A percentile compares a stretch with the other conserved stretches of the same genome.
Conservation (phyloP, 2,329 filamentous ascomycete genomes). For the Eutypa lata region DNA sequence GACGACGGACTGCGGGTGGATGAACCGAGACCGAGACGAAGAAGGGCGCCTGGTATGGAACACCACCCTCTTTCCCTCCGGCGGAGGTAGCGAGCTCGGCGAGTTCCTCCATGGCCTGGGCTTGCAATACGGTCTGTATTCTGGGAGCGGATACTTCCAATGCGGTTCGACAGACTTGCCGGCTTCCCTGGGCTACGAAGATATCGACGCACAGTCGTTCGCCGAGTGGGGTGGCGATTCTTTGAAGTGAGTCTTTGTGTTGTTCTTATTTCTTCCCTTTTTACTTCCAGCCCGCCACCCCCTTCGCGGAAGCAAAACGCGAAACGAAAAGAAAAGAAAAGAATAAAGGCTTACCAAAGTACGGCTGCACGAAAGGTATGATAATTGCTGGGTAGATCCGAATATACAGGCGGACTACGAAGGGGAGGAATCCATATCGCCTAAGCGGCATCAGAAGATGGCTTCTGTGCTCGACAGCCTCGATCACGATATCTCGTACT, state of each 20-base stretch:
- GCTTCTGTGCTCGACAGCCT: slow-evolving; percentile 36
- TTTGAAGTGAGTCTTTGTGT: slow-evolving; percentile 43
- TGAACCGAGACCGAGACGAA: slow-evolving; percentile 32
- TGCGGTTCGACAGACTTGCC: slow-evolving; percentile 40
- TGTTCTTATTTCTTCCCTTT: neutral
- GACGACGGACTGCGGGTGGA: slow-evolving; percentile 60
- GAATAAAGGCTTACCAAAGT: neutral
- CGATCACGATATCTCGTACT: slow-evolving; percentile 43
- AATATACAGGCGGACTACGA: slow-evolving; percentile 40
- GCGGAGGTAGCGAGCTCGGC: slow-evolving; percentile 42
- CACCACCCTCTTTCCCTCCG: slow-evolving; percentile 45
- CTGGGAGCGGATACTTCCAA: slow-evolving; percentile 43
- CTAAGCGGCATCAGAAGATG: slow-evolving; percentile 44
- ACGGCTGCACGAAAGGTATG: slow-evolving; percentile 35
- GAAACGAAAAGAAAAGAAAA: too few species aligned
- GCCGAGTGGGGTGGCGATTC: slow-evolving; percentile 44
- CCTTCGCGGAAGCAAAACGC: too few species aligned
- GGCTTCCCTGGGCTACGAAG: slow-evolving; percentile 43
- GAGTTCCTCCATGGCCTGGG: slow-evolving; percentile 47
- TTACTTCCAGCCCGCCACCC: neutral
- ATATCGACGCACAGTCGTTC: slow-evolving; percentile 38
- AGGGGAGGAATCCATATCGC: slow-evolving; percentile 35
- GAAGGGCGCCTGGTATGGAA: slow-evolving; percentile 50
- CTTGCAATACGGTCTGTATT: slow-evolving; percentile 54
- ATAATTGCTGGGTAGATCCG: slow-evolving; percentile 46